Base-by-base conservation (phyloP, 202 grass and related monocot genomes). In the Musa balbisiana region DNA sequence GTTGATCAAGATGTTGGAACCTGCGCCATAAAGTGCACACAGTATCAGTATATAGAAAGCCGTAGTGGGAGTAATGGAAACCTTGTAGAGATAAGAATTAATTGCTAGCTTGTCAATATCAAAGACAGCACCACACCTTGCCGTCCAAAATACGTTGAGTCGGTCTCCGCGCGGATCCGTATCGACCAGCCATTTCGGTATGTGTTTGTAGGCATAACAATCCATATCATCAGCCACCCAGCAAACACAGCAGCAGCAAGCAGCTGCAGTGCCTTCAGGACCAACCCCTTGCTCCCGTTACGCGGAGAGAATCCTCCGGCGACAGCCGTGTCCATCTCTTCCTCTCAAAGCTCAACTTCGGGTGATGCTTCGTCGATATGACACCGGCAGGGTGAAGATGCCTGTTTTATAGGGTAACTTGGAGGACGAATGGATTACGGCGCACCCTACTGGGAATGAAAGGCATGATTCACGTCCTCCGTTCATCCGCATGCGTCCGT, bases 171-270 rank as follows among this genome's bases (percentile, higher is more conserved):
- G 51, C 63, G 8, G 21, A 92, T 83, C 72, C 76, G 80, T 0
- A 78, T 80, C 23, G 66, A 68, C 89, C 89, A 92, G 8, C 9
- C 55, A 26, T 75, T 69, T 14, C 56, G 76, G 55, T 75, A 86
- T 2, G 76, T 80, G 21, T 59, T 86, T 0, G 76, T 84, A 0
- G 86, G 83, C 67, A 29, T 15, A 16, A 88, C 23, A 11, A 76
- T 69, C 89, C 89, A 88, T 12, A 86, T 49, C 78, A 82, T 14
- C 16, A 88, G 43, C 89, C 89, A 92, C n/a, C 73, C 86, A 0
- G 71, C 58, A 77, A 92, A 88, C 67, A 86, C 79, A 51, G 56
- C 58, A 11, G 19, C 72, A 8, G 77, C 70, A 9, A 88, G 80
- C 5, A 88, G 82, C 64, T 82, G 64, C 62, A 78, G 17, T 71